These are phyloP conservation scores for Catenaria anguillulae DNA, from an alignment of 371 early-diverging fungal species.

Conservation along the genomic window DNA sequence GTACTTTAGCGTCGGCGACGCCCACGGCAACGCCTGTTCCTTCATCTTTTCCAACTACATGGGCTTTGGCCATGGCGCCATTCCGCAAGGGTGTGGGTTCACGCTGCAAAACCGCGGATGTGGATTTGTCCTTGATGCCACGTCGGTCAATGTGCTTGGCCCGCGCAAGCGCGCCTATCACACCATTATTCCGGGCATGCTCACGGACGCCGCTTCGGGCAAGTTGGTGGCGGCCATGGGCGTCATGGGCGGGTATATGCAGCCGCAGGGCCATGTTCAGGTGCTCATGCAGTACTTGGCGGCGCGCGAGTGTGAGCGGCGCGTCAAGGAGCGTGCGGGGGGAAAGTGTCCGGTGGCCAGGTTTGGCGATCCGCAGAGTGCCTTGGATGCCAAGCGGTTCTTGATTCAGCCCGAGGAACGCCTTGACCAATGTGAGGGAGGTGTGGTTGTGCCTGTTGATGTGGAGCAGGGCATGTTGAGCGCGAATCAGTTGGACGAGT, in stretches of 20 bases:
- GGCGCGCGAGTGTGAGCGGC: background rate
- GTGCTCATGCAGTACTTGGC: conserved; percentile 43
- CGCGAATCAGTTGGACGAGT: conserved; percentile 20
- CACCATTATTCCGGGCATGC: conserved; percentile 66
- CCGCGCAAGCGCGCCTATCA: conserved; percentile 71
- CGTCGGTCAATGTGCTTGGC: conserved; percentile 48
- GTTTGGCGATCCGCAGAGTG: conserved; percentile 50
- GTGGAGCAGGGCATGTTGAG: conserved; percentile 44
- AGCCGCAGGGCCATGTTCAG: conserved; percentile 75
- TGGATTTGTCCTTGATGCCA: conserved; percentile 45
- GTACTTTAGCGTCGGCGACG: conserved; percentile 59
- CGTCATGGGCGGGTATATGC: conserved; percentile 44
- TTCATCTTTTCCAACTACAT: conserved; percentile 39
- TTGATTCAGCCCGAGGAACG: conserved; percentile 31
- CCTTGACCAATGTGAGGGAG: too few species aligned
- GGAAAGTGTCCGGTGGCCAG: conserved; percentile 27
- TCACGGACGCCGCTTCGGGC: conserved; percentile 37
- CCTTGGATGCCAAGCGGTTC: conserved; percentile 56
- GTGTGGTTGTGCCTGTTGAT: conserved; percentile 28
- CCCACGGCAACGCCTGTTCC: conserved; percentile 67
- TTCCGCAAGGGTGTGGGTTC: conserved; percentile 52
- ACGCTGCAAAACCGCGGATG: conserved; percentile 58
- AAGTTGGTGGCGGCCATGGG: conserved; percentile 11
- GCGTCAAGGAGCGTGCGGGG: too few species aligned
- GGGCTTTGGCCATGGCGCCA: conserved; percentile 23